Conservation (phyloP, 176 grass and related monocot species). For the Musa acuminata region DNA sequence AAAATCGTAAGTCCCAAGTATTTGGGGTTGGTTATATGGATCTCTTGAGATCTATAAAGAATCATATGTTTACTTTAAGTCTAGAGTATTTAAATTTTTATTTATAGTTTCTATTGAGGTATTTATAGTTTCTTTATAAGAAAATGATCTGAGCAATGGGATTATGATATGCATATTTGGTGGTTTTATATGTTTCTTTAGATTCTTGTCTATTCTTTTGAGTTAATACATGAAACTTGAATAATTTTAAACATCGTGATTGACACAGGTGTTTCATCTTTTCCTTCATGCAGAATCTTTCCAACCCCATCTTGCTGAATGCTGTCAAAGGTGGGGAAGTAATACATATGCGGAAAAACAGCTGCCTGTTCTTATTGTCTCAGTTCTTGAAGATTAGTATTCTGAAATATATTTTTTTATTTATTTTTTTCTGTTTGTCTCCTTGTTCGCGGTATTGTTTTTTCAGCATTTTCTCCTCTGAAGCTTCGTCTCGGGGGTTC, state of each 20-base stretch:
- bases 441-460: not conserved
- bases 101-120: too few species aligned
- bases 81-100: too few species aligned
- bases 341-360: not conserved
- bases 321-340: constrained; percentile 56
- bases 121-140: not conserved
- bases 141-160: not conserved
- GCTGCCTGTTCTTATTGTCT: not conserved
- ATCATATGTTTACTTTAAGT: too few species aligned
- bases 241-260: constrained; percentile 13
- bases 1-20: too few species aligned
- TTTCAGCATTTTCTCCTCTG: constrained; percentile 78
- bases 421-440: not conserved
- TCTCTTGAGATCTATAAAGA: too few species aligned
- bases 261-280: constrained; percentile 34
- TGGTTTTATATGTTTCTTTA: not conserved
- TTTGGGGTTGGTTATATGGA: too few species aligned
- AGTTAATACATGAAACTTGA: not conserved
- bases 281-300: constrained; percentile 63
- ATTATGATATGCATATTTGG: not conserved
- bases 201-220: not conserved
- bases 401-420: not conserved
- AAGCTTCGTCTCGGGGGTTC: constrained; percentile 79
- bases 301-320: constrained; percentile 66
- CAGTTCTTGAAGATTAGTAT: not conserved